phyloP scores from a whole-genome alignment of 768 basidiomycete genomes.

The Tylopilus sp. region DNA sequence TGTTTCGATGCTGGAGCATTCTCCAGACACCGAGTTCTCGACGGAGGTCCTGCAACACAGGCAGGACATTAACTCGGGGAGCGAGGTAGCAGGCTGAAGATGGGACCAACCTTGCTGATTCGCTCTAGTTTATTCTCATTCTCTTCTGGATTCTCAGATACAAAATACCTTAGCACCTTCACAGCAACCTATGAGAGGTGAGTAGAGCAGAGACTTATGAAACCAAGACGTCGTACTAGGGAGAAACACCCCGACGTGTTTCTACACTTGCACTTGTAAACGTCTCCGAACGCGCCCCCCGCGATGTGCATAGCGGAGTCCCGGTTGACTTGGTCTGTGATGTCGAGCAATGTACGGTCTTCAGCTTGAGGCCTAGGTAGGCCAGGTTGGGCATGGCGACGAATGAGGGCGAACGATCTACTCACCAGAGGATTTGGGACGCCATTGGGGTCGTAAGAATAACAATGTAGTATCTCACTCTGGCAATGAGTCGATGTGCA shows the following conservation, averaged over 20 bases:
- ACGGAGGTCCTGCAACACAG: not conserved
- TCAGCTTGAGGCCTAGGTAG: too few relatives aligned
- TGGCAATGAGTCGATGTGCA: too few relatives aligned
- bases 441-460: too few relatives aligned
- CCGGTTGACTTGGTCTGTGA: not conserved
- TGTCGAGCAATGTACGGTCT: not conserved
- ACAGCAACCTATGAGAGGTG: not conserved
- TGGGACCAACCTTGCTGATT: not conserved
- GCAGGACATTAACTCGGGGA: too few relatives aligned
- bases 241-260: not conserved
- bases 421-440: too few relatives aligned
- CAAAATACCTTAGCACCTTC: not conserved
- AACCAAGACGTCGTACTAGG: not conserved
- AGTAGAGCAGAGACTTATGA: not conserved
- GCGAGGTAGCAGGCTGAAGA: not conserved
- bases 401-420: too few relatives aligned
- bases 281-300: not conserved
- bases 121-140: not conserved
- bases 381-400: too few relatives aligned
- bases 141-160: not conserved
- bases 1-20: not conserved
- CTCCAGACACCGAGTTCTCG: not conserved
- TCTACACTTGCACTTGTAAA: constrained; percentile 1
- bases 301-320: not conserved
- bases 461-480: too few relatives aligned